Evolutionary conservation across 2,329 filamentous ascomycete genomes (phyloP).

Genomic region (Rhynchosporium agropyri): DNA sequence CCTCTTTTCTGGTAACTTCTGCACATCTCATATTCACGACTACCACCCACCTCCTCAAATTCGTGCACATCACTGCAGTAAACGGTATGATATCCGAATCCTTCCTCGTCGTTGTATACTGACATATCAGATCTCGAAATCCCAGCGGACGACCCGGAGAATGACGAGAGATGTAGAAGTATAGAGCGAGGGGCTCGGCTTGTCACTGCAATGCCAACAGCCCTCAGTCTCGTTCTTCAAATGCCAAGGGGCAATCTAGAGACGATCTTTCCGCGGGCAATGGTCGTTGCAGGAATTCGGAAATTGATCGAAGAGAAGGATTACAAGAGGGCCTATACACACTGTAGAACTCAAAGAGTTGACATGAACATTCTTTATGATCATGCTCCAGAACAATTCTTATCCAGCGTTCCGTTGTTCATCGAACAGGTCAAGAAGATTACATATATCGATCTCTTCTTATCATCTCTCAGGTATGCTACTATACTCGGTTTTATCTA

Average conservation of each 20-base stretch:
- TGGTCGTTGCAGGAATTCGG: constrained; percentile 89
- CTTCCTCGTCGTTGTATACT: neutral
- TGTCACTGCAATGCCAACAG: constrained; percentile 86
- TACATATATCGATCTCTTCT: constrained; percentile 84
- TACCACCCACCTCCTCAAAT: constrained; percentile 89
- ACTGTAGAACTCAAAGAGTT: constrained; percentile 89
- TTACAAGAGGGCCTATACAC: constrained; percentile 81
- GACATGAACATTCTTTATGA: constrained; percentile 98
- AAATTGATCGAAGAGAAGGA: constrained; percentile 77
- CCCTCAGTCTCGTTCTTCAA: constrained; percentile 83
- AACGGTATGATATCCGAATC: constrained; percentile 55
- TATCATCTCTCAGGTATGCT: constrained; percentile 77
- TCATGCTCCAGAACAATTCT: constrained; percentile 84
- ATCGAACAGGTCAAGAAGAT: constrained; percentile 81
- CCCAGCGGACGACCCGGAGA: constrained; percentile 85
- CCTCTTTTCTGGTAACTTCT: constrained; percentile 81
- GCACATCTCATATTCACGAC: constrained; percentile 91
- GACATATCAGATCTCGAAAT: constrained; percentile 69
- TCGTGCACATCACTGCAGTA: constrained; percentile 74
- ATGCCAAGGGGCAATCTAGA: constrained; percentile 97
- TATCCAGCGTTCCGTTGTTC: constrained; percentile 74
- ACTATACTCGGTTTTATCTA: neutral
- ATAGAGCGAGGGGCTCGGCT: constrained; percentile 88
- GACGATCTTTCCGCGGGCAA: constrained; percentile 88
- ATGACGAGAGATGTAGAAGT: constrained; percentile 86